phyloP scores from a whole-genome alignment of 2,329 filamentous ascomycete species.

The Penicillium sp. region DNA sequence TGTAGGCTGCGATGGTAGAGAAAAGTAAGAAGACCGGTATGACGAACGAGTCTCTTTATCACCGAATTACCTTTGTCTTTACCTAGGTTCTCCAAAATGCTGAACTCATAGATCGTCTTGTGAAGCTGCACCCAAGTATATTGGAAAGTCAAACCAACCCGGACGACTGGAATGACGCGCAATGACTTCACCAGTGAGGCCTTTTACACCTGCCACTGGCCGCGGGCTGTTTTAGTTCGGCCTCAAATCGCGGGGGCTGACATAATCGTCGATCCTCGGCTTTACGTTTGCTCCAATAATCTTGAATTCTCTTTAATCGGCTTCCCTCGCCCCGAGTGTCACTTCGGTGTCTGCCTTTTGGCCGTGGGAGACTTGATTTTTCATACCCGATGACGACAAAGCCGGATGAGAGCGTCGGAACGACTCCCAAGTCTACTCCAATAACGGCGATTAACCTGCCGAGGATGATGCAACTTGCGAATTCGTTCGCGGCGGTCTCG shows the following conservation, averaged over 20 bases:
- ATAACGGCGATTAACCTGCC: conserved; percentile 29
- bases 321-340: conserved; percentile 14
- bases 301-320: conserved; percentile 3
- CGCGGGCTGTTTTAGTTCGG: neutral
- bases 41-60: neutral
- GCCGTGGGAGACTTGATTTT: neutral
- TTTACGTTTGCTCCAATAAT: neutral
- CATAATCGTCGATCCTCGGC: conserved; percentile 16
- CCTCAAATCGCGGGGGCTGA: conserved; percentile 19
- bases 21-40: neutral
- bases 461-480: conserved; percentile 26
- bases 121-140: neutral
- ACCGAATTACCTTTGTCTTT: neutral
- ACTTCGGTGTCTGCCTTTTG: conserved; percentile 8
- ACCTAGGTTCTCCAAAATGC: neutral
- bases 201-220: neutral
- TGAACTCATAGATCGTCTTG: neutral
- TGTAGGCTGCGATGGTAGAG: neutral
- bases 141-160: neutral
- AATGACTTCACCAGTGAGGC: conserved; percentile 22
- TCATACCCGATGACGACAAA: conserved; percentile 12
- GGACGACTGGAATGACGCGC: conserved; percentile 20
- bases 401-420: neutral
- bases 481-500: conserved; percentile 19
- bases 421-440: conserved; percentile 10